Base-by-base conservation (phyloP, 805 yeast species). In the Ogataea glucozyma region DNA sequence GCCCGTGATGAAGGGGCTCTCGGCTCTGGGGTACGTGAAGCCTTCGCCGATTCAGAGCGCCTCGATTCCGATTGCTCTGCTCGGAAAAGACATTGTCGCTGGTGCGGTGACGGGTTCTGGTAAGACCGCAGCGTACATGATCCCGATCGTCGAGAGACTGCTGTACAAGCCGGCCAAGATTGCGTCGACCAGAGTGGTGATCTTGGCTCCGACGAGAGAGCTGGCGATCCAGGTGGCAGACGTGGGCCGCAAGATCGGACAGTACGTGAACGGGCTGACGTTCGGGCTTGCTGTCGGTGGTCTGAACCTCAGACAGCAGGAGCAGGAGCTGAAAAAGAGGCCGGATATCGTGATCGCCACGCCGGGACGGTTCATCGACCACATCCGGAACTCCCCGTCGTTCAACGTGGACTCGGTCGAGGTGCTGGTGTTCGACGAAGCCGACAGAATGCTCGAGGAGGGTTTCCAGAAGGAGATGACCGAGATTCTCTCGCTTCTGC, bases 71-170 rank as follows among this genome's bases (percentile, higher is more conserved):
- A 81, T 91, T 44, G 96, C 97, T 1, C 72, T 93, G 30, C 63
- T 87, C 49, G 99, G 99, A 57, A 91, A 88, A 61, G 99, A 93
- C 66, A 81, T 93, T 39, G 97, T 93, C 57, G 99, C 98, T 13
- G 98, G 98, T 72, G 99, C 99, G 26, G 96, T 88, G 18, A 93
- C 99, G 4, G 99, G 99, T 71, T 91, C 98, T 16, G 99, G 99
- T 77, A 93, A 93, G 65, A 93, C 99, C 18, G 99, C 97, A 2
- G 99, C 99, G 1, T 93, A 88, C 62, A 83, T 93, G 84, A 85
- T 93, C 42, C 99, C 99, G 11, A 88, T 90, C 33, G 79, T 93
- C 47, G 99, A 93, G 68, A 81, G 99, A 67, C 72, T 93, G 26
- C 68, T 93, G 22, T 91, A 83, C 67, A 87, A 93, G 56, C 97